Evolutionary conservation across 768 basidiomycete genomes (phyloP).

Genomic region (Artomyces pyxidatus): DNA sequence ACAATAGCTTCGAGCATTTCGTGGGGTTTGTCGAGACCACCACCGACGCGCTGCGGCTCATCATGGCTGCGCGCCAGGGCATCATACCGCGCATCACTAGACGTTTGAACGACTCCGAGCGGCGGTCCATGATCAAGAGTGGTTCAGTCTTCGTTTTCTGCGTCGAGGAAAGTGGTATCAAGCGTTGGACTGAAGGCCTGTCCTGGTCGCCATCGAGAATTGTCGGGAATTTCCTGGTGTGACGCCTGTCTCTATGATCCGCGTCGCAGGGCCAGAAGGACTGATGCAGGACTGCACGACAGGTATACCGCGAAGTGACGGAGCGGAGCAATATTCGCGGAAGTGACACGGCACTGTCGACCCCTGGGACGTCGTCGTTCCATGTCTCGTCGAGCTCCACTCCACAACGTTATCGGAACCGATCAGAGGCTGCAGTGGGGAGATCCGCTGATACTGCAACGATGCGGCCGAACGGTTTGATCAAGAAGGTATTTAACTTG

Average conservation of each 20-base stretch:
- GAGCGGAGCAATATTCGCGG: constrained; percentile 37
- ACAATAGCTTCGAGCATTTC: constrained; percentile 44
- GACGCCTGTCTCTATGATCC: too few species aligned
- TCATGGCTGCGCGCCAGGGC: constrained; percentile 74
- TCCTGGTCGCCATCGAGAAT: constrained; percentile 83
- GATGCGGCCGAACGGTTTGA: constrained; percentile 44
- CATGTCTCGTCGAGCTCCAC: constrained; percentile 10
- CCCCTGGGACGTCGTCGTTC: constrained; percentile 14
- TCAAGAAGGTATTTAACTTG: constrained; percentile 65
- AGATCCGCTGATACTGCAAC: constrained; percentile 6
- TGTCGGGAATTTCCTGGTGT: constrained; percentile 75
- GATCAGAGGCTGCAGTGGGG: constrained; percentile 16
- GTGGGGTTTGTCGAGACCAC: constrained; percentile 77
- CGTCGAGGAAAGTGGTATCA: constrained; percentile 83
- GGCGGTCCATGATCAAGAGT: constrained; percentile 42
- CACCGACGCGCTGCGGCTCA: constrained; percentile 71
- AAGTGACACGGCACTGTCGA: constrained; percentile 3
- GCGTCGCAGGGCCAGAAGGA: constrained; percentile 1
- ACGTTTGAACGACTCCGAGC: constrained; percentile 76
- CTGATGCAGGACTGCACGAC: background rate
- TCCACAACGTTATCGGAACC: constrained; percentile 7
- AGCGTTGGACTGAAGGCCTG: constrained; percentile 75
- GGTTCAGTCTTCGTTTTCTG: constrained; percentile 83
- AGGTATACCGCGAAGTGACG: constrained; percentile 81
- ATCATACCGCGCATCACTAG: constrained; percentile 78